Evolutionary conservation across 1,284 basidiomycete species (phyloP).

Genomic region (Cryptococcus amylolentus): DNA sequence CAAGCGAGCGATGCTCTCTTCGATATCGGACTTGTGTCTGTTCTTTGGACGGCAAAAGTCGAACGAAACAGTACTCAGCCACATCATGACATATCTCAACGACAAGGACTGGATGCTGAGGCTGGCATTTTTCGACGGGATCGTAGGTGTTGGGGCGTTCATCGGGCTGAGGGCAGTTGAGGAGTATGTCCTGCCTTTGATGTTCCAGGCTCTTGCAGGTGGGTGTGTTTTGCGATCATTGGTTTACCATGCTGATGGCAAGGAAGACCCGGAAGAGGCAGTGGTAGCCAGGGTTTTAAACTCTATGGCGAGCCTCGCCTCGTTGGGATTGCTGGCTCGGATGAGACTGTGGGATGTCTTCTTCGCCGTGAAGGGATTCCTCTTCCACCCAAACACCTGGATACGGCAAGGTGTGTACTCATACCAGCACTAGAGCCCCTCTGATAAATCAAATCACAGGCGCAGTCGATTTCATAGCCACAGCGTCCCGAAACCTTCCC

Average conservation of each 20-base stretch:
- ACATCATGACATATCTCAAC: conserved; percentile 98
- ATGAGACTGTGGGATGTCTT: conserved; percentile 93
- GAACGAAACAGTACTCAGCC: conserved; percentile 89
- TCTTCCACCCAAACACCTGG: conserved; percentile 97
- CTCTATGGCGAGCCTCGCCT: conserved; percentile 78
- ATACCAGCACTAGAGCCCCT: background rate
- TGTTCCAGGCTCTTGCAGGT: conserved; percentile 90
- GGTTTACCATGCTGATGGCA: background rate
- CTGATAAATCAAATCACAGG: conserved; percentile 52
- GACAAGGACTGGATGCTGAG: conserved; percentile 90
- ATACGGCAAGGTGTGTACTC: conserved; percentile 72
- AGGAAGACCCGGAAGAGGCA: conserved; percentile 84
- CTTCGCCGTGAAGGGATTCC: conserved; percentile 76
- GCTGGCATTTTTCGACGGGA: conserved; percentile 89
- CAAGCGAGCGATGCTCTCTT: conserved; percentile 58
- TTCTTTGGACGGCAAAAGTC: conserved; percentile 91
- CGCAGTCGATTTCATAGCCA: conserved; percentile 78
- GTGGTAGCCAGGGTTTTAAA: conserved; percentile 84
- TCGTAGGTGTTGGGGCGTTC: conserved; percentile 89
- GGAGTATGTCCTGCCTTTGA: conserved; percentile 82
- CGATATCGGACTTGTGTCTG: conserved; percentile 82
- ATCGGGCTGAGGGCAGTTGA: conserved; percentile 72
- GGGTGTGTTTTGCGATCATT: conserved; percentile 24
- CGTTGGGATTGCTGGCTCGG: conserved; percentile 81
- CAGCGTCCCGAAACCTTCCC: conserved; percentile 72